phyloP scores from a whole-genome alignment of 805 yeast genomes.

The Jamesozyma piceae region DNA sequence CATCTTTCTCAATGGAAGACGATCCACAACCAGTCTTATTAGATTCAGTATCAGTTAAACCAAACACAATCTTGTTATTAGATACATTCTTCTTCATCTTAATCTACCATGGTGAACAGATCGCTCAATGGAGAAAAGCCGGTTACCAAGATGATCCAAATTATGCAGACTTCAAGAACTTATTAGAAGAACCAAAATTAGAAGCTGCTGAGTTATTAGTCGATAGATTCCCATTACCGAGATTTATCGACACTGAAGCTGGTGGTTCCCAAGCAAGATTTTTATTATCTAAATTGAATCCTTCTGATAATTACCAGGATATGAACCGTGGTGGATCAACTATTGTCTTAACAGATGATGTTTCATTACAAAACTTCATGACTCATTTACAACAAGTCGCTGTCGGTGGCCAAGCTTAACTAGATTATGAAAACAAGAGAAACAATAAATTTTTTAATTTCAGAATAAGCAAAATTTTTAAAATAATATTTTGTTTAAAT shows the following conservation, averaged over 20 bases:
- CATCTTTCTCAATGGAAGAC: slow-evolving; percentile 71
- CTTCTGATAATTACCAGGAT: slow-evolving; percentile 72
- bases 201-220: slow-evolving; percentile 89
- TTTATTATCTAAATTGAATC: slow-evolving; percentile 88
- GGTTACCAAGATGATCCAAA: slow-evolving; percentile 90
- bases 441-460: neutral
- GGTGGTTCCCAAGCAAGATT: slow-evolving; percentile 99
- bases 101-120: slow-evolving; percentile 88
- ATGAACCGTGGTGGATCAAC: slow-evolving; percentile 46
- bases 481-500: slow-evolving; percentile 1
- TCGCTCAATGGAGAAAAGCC: slow-evolving; percentile 93
- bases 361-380: slow-evolving; percentile 90
- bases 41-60: slow-evolving; percentile 86
- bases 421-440: neutral
- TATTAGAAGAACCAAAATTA: slow-evolving; percentile 78
- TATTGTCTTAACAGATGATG: slow-evolving; percentile 93
- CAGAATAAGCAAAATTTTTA: neutral
- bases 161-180: slow-evolving; percentile 75
- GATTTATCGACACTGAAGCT: slow-evolving; percentile 94
- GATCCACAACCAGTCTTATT: slow-evolving; percentile 87
- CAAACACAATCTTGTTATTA: slow-evolving; percentile 74
- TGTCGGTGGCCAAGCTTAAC: slow-evolving; percentile 41
- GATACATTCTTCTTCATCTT: slow-evolving; percentile 96
- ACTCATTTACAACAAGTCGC: slow-evolving; percentile 86
- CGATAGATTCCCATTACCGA: slow-evolving; percentile 94